Percentiles rank a stretch among this genome's conserved stretches.
Evolutionary conservation across 768 basidiomycete species (phyloP).

Genomic region (Podaxis mareebaensis): DNA sequence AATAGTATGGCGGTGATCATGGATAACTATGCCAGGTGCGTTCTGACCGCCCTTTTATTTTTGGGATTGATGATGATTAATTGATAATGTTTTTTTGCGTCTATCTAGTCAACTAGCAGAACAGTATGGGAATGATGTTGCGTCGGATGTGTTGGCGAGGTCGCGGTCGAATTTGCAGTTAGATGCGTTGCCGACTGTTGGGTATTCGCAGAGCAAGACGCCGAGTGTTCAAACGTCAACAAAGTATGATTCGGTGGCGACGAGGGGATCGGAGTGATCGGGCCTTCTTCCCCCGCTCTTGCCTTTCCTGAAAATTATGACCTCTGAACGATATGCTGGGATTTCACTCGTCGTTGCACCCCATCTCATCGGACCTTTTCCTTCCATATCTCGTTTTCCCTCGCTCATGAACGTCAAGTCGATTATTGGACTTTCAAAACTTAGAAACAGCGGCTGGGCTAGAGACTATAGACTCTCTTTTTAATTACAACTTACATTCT

Average conservation of each 20-base stretch:
- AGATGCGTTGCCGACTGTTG: slow-evolving; percentile 8
- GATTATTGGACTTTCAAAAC: too few relatives aligned
- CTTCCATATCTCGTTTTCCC: not conserved
- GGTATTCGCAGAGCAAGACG: slow-evolving; percentile 5
- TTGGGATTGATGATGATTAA: not conserved
- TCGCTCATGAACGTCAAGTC: not conserved
- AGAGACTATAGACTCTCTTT: not conserved
- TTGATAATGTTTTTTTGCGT: not conserved
- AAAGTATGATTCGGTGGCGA: not conserved
- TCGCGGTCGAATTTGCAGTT: slow-evolving; percentile 16
- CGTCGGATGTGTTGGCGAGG: slow-evolving; percentile 13
- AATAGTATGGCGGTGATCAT: slow-evolving; percentile 80
- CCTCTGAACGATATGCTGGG: not conserved
- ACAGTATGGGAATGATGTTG: slow-evolving; percentile 19
- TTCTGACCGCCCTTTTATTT: slow-evolving; percentile 16
- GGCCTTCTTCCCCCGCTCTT: not conserved
- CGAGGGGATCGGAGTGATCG: not conserved
- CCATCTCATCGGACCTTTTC: not conserved
- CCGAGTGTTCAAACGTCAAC: not conserved
- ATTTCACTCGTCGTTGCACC: not conserved
- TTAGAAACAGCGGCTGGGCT: not conserved
- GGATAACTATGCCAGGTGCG: slow-evolving; percentile 80
- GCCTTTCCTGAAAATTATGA: not conserved
- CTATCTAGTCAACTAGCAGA: slow-evolving; percentile 14
- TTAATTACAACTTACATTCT: not conserved